These are phyloP conservation scores for Abortiporus biennis DNA, from an alignment of 1,284 basidiomycete genomes.

Conservation along the genomic window DNA sequence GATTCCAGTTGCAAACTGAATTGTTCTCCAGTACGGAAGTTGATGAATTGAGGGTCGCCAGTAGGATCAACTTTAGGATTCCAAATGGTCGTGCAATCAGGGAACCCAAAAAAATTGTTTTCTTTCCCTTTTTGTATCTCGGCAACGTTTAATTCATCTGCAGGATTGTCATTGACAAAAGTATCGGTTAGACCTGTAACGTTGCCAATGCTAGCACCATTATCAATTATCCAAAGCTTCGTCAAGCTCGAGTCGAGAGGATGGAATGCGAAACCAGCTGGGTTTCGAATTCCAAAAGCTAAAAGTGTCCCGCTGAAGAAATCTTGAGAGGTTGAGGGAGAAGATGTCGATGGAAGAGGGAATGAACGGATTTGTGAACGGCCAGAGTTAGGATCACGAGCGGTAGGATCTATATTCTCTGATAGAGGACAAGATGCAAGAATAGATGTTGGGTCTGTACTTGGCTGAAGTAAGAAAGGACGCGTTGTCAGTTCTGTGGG, in stretches of 20 bases:
- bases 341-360: slow-evolving; percentile 6
- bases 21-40: too few species aligned
- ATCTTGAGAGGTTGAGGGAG: slow-evolving; percentile 18
- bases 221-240: slow-evolving; percentile 33
- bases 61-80: too few species aligned
- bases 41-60: too few species aligned
- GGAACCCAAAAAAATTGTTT: too few species aligned
- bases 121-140: too few species aligned
- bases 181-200: slow-evolving; percentile 27
- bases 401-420: slow-evolving; percentile 35
- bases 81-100: too few species aligned
- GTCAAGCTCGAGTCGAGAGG: too few species aligned
- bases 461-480: slow-evolving; percentile 28
- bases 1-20: too few species aligned
- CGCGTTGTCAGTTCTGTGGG: slow-evolving; percentile 33
- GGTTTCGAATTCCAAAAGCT: slow-evolving; percentile 38
- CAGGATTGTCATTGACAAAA: slow-evolving; percentile 38
- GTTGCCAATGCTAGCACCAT: slow-evolving; percentile 35
- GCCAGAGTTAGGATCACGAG: slow-evolving; percentile 33
- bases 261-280: slow-evolving; percentile 35
- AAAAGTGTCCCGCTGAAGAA: slow-evolving; percentile 27
- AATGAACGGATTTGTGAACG: slow-evolving; percentile 33
- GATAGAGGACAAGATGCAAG: slow-evolving; percentile 29
- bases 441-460: slow-evolving; percentile 19
- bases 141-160: slow-evolving; percentile 32